phyloP scores from a whole-genome alignment of 2,329 filamentous ascomycete genomes.

The Trichophyton verrucosum region DNA sequence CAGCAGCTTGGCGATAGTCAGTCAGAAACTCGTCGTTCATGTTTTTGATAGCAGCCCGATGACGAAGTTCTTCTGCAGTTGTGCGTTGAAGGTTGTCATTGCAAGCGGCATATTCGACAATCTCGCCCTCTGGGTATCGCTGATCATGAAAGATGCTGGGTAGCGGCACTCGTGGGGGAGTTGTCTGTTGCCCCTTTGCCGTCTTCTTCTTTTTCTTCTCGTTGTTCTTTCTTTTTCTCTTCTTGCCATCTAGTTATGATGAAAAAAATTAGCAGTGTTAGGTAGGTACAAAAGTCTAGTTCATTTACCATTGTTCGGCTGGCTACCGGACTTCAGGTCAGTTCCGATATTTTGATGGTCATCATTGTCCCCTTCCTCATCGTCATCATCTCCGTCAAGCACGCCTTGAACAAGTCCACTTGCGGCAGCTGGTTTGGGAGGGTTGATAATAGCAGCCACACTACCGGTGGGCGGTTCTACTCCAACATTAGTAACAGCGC shows the following conservation, averaged over 20 bases:
- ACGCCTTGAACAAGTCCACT: slow-evolving; percentile 10
- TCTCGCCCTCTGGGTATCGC: slow-evolving; percentile 37
- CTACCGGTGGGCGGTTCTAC: neutral
- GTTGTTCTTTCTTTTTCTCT: slow-evolving; percentile 39
- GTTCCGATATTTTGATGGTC: slow-evolving; percentile 11
- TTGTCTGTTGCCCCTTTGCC: slow-evolving; percentile 29
- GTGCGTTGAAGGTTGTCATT: slow-evolving; percentile 36
- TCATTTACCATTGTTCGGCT: neutral
- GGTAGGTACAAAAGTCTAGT: neutral
- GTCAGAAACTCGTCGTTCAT: slow-evolving; percentile 39
- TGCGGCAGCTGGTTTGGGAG: slow-evolving; percentile 1
- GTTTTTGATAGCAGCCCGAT: slow-evolving; percentile 28
- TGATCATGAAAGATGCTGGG: slow-evolving; percentile 35
- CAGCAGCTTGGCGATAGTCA: slow-evolving; percentile 46
- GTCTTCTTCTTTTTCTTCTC: slow-evolving; percentile 30
- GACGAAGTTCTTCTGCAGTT: slow-evolving; percentile 37
- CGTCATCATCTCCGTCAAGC: slow-evolving; percentile 19
- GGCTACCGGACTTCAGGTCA: slow-evolving; percentile 7
- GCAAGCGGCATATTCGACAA: slow-evolving; percentile 29
- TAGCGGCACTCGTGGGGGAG: slow-evolving; percentile 37
- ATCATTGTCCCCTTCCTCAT: slow-evolving; percentile 18
- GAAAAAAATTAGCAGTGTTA: neutral
- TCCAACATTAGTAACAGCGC: neutral
- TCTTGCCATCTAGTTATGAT: slow-evolving; percentile 17
- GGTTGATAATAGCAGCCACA: slow-evolving; percentile 4